Percentiles rank a stretch among this genome's conserved stretches.
These are phyloP conservation scores for Talaromyces adpressus DNA, from an alignment of 495 filamentous ascomycete species.

Conservation along the genomic window DNA sequence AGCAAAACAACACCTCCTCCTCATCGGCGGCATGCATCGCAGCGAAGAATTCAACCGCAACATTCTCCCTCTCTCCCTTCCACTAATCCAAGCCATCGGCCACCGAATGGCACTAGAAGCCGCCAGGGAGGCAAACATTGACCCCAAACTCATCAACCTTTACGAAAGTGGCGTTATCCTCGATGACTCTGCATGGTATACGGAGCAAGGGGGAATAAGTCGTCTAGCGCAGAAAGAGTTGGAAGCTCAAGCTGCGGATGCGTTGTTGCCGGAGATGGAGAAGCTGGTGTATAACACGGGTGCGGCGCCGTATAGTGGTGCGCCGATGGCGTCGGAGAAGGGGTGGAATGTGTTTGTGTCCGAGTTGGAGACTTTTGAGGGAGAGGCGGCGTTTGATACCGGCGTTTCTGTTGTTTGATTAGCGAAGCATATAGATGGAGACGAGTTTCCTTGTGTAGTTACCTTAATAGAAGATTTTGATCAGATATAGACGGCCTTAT, in stretches of 20 bases:
- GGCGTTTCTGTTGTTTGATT: background rate
- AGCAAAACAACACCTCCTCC: background rate
- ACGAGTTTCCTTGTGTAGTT: no score
- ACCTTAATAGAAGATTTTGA: no score
- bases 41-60: conserved; percentile 21
- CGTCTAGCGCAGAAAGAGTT: background rate
- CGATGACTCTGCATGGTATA: conserved; percentile 18
- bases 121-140: conserved; percentile 16
- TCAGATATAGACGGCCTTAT: no score
- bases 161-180: conserved; percentile 24
- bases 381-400: background rate
- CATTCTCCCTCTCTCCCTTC: conserved; percentile 22
- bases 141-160: conserved; percentile 17
- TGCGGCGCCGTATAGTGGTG: conserved; percentile 8
- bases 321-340: conserved; percentile 10
- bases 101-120: conserved; percentile 33
- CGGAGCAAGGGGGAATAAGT: conserved; percentile 2
- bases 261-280: conserved; percentile 8
- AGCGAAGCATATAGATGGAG: background rate
- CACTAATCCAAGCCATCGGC: conserved; percentile 24
- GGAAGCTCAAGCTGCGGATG: background rate
- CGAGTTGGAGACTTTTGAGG: background rate
- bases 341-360: conserved; percentile 7
- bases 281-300: conserved; percentile 9
- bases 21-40: conserved; percentile 11